Conservation (phyloP, 2,329 filamentous ascomycete species). For the Penicillium sp. region DNA sequence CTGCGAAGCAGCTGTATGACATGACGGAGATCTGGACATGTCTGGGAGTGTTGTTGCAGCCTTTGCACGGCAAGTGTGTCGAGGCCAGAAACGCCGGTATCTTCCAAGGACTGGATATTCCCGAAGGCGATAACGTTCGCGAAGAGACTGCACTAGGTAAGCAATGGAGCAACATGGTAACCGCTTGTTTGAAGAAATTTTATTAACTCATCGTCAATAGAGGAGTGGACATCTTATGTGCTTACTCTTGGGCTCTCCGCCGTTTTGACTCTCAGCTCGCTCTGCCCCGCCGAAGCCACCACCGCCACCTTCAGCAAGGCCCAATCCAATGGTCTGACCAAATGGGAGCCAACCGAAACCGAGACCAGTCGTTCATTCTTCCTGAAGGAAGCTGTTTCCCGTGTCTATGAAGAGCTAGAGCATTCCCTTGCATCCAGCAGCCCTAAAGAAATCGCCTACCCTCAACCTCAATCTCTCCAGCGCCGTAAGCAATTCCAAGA, state of each 20-base stretch:
- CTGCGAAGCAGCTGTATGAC: slow-evolving; percentile 64
- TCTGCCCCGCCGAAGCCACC: slow-evolving; percentile 47
- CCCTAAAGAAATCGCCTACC: slow-evolving; percentile 1
- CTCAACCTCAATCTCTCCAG: slow-evolving; percentile 24
- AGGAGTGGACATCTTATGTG: slow-evolving; percentile 67
- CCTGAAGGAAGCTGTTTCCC: slow-evolving; percentile 65
- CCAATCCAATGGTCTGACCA: slow-evolving; percentile 60
- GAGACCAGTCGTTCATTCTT: slow-evolving; percentile 61
- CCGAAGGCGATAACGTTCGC: slow-evolving; percentile 45
- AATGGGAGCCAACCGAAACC: slow-evolving; percentile 58
- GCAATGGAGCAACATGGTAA: slow-evolving; percentile 21
- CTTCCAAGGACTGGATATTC: slow-evolving; percentile 61
- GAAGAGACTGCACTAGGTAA: slow-evolving; percentile 62
- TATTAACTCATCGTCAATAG: slow-evolving; percentile 42
- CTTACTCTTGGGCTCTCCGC: slow-evolving; percentile 64
- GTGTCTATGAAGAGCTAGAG: slow-evolving; percentile 60
- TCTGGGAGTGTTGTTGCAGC: slow-evolving; percentile 61
- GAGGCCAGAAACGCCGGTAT: slow-evolving; percentile 63
- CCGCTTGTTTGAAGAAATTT: neutral
- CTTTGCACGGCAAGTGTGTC: slow-evolving; percentile 60
- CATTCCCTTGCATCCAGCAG: slow-evolving; percentile 12
- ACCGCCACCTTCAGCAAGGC: slow-evolving; percentile 60
- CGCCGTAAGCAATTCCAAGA: slow-evolving; percentile 33
- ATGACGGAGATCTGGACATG: slow-evolving; percentile 71
- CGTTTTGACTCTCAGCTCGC: slow-evolving; percentile 58